Conservation (phyloP, 208 protist genomes). For the Trypanosoma avium region DNA sequence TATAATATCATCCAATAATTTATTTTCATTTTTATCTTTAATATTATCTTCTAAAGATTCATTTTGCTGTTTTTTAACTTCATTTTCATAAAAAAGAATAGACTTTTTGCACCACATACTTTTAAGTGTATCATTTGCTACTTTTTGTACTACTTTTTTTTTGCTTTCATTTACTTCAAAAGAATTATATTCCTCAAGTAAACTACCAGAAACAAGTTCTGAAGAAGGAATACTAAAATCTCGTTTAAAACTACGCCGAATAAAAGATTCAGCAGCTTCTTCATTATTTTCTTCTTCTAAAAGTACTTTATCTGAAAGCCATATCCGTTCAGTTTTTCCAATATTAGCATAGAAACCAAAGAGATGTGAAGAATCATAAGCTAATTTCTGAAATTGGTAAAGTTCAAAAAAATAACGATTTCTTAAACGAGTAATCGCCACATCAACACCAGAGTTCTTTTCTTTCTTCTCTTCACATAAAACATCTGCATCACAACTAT, state of each 20-base stretch:
- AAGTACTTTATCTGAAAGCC: slow-evolving; percentile 45
- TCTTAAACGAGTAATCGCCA: slow-evolving; percentile 10
- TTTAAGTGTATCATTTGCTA: slow-evolving; percentile 26
- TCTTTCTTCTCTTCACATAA: background rate
- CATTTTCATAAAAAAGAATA: slow-evolving; percentile 7
- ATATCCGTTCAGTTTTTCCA: slow-evolving; percentile 47
- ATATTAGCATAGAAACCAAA: slow-evolving; percentile 41
- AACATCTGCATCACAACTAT: background rate
- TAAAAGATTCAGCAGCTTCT: slow-evolving; percentile 36
- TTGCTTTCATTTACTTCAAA: slow-evolving; percentile 74
- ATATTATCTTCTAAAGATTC: background rate
- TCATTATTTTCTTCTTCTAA: slow-evolving; percentile 16
- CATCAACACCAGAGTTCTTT: slow-evolving; percentile 14
- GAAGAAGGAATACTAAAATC: slow-evolving; percentile 49
- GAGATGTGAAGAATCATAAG: slow-evolving; percentile 48
- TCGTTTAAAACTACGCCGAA: slow-evolving; percentile 70
- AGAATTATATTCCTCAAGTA: slow-evolving; percentile 48
- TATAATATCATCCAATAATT: slow-evolving; percentile 9
- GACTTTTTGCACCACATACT: slow-evolving; percentile 14
- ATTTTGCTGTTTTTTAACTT: slow-evolving; percentile 1
- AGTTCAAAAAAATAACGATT: slow-evolving; percentile 27
- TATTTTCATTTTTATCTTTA: background rate
- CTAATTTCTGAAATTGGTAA: slow-evolving; percentile 44
- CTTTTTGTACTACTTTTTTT: slow-evolving; percentile 30
- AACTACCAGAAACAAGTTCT: slow-evolving; percentile 20